phyloP scores from a whole-genome alignment of 768 basidiomycete genomes.

The Lactarius trivialis region DNA sequence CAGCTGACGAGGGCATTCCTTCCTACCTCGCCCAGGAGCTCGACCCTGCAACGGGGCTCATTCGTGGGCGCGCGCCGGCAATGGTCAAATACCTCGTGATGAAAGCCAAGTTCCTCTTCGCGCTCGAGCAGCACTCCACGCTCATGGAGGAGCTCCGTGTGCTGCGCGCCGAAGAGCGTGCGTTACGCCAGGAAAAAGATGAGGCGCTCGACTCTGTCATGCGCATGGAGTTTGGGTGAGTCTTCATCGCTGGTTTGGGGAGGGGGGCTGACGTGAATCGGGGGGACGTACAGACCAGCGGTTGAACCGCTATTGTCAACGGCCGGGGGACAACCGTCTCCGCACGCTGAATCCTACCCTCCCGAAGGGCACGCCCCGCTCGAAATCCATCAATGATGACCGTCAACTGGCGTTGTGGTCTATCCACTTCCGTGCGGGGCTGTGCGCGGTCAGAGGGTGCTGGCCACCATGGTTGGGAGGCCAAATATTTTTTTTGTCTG shows the following conservation, averaged over 20 bases:
- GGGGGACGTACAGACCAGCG: constrained; percentile 2
- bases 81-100: constrained; percentile 66
- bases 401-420: background rate
- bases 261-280: background rate
- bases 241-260: background rate
- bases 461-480: background rate
- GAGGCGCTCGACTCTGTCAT: constrained; percentile 20
- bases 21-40: constrained; percentile 43
- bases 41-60: constrained; percentile 53
- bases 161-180: constrained; percentile 41
- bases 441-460: background rate
- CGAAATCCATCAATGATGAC: constrained; percentile 13
- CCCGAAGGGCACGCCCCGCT: constrained; percentile 13
- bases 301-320: constrained; percentile 13
- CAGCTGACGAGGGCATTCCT: constrained; percentile 44
- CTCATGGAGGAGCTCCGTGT: constrained; percentile 60
- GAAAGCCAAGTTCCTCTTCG: constrained; percentile 75
- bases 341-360: background rate
- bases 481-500: background rate
- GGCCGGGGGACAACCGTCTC: constrained; percentile 4
- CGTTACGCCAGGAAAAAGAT: constrained; percentile 27
- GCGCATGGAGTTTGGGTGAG: constrained; percentile 22
- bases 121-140: constrained; percentile 57
- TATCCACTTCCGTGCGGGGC: background rate
- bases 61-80: constrained; percentile 60